Evolutionary conservation across 129 eudicot genomes (phyloP).

Genomic region (Helichrysum umbraculigerum): DNA sequence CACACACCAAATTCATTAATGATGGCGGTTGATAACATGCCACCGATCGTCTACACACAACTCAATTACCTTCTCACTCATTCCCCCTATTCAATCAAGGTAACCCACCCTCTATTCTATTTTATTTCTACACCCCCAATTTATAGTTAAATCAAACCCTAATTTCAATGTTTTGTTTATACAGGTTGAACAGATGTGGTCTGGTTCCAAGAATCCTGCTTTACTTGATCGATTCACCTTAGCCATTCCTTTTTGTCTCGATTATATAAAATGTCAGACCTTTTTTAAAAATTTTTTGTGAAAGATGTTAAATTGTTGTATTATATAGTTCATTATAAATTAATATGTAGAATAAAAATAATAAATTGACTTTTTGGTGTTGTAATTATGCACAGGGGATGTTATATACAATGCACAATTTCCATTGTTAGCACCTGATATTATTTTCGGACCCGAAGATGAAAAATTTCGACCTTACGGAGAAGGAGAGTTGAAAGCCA

Average conservation of each 20-base stretch:
- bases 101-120: not conserved
- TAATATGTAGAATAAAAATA: too few species aligned
- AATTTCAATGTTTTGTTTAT: not conserved
- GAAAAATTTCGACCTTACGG: slow-evolving; percentile 60
- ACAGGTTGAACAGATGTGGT: slow-evolving; percentile 21
- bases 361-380: not conserved
- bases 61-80: slow-evolving; percentile 69
- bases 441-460: slow-evolving; percentile 88
- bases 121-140: not conserved
- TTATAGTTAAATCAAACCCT: not conserved
- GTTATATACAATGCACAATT: slow-evolving; percentile 75
- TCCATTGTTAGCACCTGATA: slow-evolving; percentile 79
- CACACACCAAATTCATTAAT: not conserved
- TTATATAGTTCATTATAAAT: too few species aligned
- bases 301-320: not conserved
- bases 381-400: slow-evolving; percentile 68
- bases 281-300: too few species aligned
- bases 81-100: slow-evolving; percentile 83
- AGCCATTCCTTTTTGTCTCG: slow-evolving; percentile 20
- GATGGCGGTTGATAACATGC: slow-evolving; percentile 71
- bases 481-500: slow-evolving; percentile 38
- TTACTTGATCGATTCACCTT: slow-evolving; percentile 18
- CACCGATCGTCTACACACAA: slow-evolving; percentile 75
- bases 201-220: slow-evolving; percentile 1
- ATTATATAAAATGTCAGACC: not conserved